Evolutionary conservation across 2,329 filamentous ascomycete species (phyloP).

Genomic region (Elsinoe fawcettii): DNA sequence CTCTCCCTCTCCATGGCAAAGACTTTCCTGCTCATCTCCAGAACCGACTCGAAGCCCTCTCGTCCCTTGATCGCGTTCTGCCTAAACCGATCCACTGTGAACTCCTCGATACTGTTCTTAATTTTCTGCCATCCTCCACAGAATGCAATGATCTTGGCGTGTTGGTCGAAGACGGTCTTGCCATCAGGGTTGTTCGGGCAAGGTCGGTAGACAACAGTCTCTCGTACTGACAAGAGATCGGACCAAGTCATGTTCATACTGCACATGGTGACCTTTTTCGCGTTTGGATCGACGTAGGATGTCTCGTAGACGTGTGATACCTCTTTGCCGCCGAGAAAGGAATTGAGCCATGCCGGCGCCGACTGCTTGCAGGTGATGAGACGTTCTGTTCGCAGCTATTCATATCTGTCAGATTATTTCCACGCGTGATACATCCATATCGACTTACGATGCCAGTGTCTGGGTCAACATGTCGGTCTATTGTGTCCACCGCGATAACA

Average conservation of each 20-base stretch:
- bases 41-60: constrained; percentile 89
- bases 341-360: constrained; percentile 73
- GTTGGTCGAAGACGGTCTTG: constrained; percentile 76
- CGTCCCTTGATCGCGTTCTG: constrained; percentile 87
- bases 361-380: constrained; percentile 56
- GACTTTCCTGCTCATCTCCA: constrained; percentile 85
- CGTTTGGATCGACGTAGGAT: constrained; percentile 79
- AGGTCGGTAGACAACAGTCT: constrained; percentile 83
- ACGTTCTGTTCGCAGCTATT: constrained; percentile 61
- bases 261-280: constrained; percentile 90
- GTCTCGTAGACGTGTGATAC: constrained; percentile 90
- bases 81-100: constrained; percentile 76
- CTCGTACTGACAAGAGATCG: constrained; percentile 83
- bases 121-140: constrained; percentile 97
- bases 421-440: constrained; percentile 13
- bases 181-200: constrained; percentile 37
- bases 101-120: constrained; percentile 91
- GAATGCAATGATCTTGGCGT: constrained; percentile 84
- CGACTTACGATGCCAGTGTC: constrained; percentile 56
- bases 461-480: constrained; percentile 62
- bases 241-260: constrained; percentile 90
- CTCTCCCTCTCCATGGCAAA: constrained; percentile 82
- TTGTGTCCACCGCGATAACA: constrained; percentile 88
- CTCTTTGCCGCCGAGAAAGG: constrained; percentile 69
- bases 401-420: constrained; percentile 16